Percentiles rank a stretch among this genome's conserved stretches.
phyloP scores from a whole-genome alignment of 805 yeast species.

The Pichia insulana region DNA sequence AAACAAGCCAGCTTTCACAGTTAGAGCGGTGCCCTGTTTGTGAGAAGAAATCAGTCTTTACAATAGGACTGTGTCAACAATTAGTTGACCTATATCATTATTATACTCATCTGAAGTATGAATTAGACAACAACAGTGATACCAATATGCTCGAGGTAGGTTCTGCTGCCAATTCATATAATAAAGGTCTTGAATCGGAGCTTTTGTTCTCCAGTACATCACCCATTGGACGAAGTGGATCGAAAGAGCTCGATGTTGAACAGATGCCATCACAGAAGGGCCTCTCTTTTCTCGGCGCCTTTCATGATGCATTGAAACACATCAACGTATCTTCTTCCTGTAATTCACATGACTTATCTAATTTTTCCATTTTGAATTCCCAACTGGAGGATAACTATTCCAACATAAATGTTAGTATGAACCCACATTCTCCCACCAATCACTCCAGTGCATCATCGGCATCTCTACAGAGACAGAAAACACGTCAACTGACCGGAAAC shows the following conservation, averaged over 20 bases:
- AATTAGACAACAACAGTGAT: too few species aligned
- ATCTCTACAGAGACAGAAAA: slow-evolving; percentile 15
- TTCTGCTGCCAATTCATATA: too few species aligned
- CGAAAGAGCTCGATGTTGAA: too few species aligned
- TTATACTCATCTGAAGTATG: slow-evolving; percentile 9
- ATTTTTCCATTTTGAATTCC: not conserved
- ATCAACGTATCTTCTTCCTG: slow-evolving; percentile 13
- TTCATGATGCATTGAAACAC: slow-evolving; percentile 29
- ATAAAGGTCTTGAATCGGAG: too few species aligned
- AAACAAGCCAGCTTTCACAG: not conserved
- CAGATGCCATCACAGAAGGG: too few species aligned
- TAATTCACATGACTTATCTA: slow-evolving; percentile 2
- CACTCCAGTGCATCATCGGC: slow-evolving; percentile 16
- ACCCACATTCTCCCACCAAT: slow-evolving; percentile 12
- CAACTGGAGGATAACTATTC: slow-evolving; percentile 3
- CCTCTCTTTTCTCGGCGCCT: slow-evolving; percentile 17
- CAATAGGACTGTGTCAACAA: slow-evolving; percentile 28
- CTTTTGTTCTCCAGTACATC: too few species aligned
- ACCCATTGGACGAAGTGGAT: not conserved
- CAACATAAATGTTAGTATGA: slow-evolving; percentile 11
- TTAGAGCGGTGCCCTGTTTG: slow-evolving; percentile 30
- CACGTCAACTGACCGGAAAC: slow-evolving; percentile 14
- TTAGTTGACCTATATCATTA: slow-evolving; percentile 23
- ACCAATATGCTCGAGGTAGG: not conserved
- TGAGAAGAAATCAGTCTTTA: slow-evolving; percentile 12